Evolutionary conservation across 2,329 filamentous ascomycete genomes (phyloP), one percentile per base, ranked within the genome.

Genomic region (Colletotrichum coccodes): DNA sequence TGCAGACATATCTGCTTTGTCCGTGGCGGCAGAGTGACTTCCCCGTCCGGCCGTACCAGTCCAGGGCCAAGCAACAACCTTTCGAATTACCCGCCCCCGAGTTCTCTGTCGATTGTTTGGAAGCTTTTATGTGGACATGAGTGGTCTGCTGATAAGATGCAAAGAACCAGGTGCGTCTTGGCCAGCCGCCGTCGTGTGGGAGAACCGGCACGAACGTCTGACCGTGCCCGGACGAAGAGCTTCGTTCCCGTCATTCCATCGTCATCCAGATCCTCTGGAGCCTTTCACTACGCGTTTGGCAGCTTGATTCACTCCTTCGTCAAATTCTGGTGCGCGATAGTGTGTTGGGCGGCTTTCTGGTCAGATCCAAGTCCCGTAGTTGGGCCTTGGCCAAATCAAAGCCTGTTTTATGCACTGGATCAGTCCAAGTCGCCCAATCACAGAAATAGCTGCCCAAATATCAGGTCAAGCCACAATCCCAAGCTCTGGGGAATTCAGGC

Each of bases 381-480:
- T 28, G 64, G n/a, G 44, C 23, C 6, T 40, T 47, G 32, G 64
- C 30, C 58, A 62, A 9, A 21, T 8, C 5, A 16, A 67, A 70
- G 30, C 63, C 67, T 70, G 30, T 52, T 59, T 36, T 28, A 23
- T 52, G 42, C 32, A 16, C 36, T n/a, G 30, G 56, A 46, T 49
- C 26, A 30, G 11, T 18, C 26, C 16, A 42, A 21, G 9, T 9
- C 36, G 59, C 40, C 64, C 59, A 61, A 64, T 68, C 40, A 53
- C 44, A 21, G 11, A 8, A 28, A 36, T 30, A 21, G 50, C 57
- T 58, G 32, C 14, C 50, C 38, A 44, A 64, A 12, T 34, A 59
- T 26, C 50, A 54, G 44, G 49, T 61, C 64, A 70, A 64, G 64
- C 64, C 64, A 64, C 68, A 46, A 30, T 58, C 63, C 57, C 38